A percentile compares a stretch with the other conserved stretches of the same genome.
phyloP scores from a whole-genome alignment of 495 filamentous ascomycete genomes.

The Friedmanniomyces endolithicus region DNA sequence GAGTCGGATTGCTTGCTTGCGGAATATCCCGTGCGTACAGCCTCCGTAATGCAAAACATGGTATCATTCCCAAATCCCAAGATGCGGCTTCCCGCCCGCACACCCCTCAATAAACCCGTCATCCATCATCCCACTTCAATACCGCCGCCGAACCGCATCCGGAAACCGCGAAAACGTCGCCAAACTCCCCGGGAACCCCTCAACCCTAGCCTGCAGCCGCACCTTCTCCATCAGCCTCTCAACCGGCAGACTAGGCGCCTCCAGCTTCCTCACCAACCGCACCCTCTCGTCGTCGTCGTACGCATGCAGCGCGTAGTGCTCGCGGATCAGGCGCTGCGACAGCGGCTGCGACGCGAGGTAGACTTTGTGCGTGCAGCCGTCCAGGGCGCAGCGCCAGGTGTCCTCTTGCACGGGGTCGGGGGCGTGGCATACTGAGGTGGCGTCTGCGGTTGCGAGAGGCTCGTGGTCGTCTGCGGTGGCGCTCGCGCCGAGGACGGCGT shows the following conservation, averaged over 20 bases:
- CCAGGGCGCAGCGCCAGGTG: constrained; percentile 58
- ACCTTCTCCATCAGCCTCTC: constrained; percentile 36
- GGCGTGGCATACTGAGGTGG: constrained; percentile 33
- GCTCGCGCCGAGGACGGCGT: neutral
- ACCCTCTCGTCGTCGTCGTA: constrained; percentile 47
- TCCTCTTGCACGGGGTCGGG: constrained; percentile 40
- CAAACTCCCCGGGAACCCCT: constrained; percentile 9
- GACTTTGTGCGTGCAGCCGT: constrained; percentile 52
- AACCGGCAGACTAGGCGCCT: constrained; percentile 42
- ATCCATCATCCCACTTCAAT: neutral
- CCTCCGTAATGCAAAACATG: no score
- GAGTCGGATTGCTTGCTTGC: no score
- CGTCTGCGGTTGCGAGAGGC: constrained; percentile 1
- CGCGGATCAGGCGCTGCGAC: constrained; percentile 46
- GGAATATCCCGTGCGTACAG: no score
- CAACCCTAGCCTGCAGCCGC: neutral
- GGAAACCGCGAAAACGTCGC: constrained; percentile 11
- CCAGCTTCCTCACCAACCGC: constrained; percentile 44
- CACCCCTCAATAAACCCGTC: no score
- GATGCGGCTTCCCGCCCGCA: no score
- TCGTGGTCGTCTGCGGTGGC: neutral
- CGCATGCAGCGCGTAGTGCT: constrained; percentile 57
- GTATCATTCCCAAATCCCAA: neutral
- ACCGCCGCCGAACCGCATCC: neutral
- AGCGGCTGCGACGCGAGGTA: constrained; percentile 44